A percentile compares a stretch with the other conserved stretches of the same genome.
These are phyloP conservation scores for Syzygium aqueum DNA, from an alignment of 345 rosid species.

Conservation along the genomic window DNA sequence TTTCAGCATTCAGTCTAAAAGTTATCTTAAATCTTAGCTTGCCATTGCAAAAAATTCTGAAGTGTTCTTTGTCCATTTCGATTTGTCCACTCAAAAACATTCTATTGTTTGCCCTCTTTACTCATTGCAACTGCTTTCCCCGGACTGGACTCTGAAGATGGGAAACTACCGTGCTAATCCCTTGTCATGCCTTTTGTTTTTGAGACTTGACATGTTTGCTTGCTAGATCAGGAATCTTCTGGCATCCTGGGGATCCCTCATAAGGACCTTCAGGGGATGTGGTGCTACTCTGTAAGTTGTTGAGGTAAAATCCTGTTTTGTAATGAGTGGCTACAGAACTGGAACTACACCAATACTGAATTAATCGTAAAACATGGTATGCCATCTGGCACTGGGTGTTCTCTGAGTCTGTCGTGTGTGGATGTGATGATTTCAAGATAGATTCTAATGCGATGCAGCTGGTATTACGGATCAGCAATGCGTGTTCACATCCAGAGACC, in stretches of 20 bases:
- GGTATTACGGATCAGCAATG: not conserved
- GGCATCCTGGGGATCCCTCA: slow-evolving; percentile 68
- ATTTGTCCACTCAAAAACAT: not conserved
- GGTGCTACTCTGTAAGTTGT: slow-evolving; percentile 27
- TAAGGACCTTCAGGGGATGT: slow-evolving; percentile 77
- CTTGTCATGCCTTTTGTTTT: not conserved
- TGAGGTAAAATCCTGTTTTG: slow-evolving; percentile 17
- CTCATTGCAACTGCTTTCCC: not conserved
- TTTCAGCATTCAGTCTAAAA: not conserved
- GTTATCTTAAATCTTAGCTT: not conserved
- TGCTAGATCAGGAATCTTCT: slow-evolving; percentile 82
- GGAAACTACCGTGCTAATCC: not conserved
- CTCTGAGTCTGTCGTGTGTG: not conserved
- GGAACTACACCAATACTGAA: not conserved
- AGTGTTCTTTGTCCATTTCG: not conserved
- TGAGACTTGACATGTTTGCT: slow-evolving; percentile 46
- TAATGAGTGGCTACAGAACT: slow-evolving; percentile 9
- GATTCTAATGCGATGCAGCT: not conserved
- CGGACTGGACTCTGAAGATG: not conserved
- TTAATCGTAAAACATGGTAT: not conserved
- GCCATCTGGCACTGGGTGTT: not conserved
- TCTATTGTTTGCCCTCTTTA: not conserved
- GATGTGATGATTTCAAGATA: not conserved
- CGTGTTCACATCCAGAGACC: not conserved
- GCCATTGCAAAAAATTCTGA: not conserved